Evolutionary conservation across 2,329 filamentous ascomycete species (phyloP).

Genomic region (Alternaria rosae): DNA sequence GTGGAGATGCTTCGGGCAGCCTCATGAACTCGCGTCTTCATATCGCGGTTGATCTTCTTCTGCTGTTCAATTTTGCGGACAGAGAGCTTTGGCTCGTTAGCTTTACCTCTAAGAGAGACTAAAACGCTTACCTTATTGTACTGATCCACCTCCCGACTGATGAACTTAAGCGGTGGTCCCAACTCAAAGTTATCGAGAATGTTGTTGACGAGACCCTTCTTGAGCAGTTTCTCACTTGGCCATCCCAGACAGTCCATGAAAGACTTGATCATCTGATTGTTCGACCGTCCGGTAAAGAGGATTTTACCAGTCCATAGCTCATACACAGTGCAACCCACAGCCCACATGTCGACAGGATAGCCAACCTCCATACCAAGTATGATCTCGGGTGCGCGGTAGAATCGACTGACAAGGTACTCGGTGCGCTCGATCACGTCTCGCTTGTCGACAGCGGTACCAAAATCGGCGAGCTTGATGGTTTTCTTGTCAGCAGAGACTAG

Average conservation of each 20-base stretch:
- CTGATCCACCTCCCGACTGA: slow-evolving; percentile 75
- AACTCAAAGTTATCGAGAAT: slow-evolving; percentile 74
- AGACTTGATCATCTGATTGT: slow-evolving; percentile 96
- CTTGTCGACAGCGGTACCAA: slow-evolving; percentile 93
- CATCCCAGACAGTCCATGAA: slow-evolving; percentile 97
- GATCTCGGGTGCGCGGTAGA: slow-evolving; percentile 96
- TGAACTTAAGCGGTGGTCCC: slow-evolving; percentile 75
- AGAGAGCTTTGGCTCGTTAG: slow-evolving; percentile 61
- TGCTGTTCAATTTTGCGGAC: slow-evolving; percentile 70
- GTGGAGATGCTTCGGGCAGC: slow-evolving; percentile 78
- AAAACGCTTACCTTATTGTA: slow-evolving; percentile 38
- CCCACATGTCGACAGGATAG: slow-evolving; percentile 96
- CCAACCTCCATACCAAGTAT: slow-evolving; percentile 97
- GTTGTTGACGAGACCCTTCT: slow-evolving; percentile 68
- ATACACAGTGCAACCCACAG: slow-evolving; percentile 94
- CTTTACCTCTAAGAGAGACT: neutral
- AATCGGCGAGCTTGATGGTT: slow-evolving; percentile 90
- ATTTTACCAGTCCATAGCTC: slow-evolving; percentile 98
- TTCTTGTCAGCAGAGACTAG: slow-evolving; percentile 67
- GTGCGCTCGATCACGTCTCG: slow-evolving; percentile 86
- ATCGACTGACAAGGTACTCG: slow-evolving; percentile 93
- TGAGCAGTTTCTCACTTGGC: slow-evolving; percentile 86
- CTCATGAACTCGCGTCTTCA: slow-evolving; percentile 78
- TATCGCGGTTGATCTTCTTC: slow-evolving; percentile 69
- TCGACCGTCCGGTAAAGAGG: slow-evolving; percentile 90